Conservation (phyloP, 2,329 filamentous ascomycete genomes). For the Trichoderma gracile region DNA sequence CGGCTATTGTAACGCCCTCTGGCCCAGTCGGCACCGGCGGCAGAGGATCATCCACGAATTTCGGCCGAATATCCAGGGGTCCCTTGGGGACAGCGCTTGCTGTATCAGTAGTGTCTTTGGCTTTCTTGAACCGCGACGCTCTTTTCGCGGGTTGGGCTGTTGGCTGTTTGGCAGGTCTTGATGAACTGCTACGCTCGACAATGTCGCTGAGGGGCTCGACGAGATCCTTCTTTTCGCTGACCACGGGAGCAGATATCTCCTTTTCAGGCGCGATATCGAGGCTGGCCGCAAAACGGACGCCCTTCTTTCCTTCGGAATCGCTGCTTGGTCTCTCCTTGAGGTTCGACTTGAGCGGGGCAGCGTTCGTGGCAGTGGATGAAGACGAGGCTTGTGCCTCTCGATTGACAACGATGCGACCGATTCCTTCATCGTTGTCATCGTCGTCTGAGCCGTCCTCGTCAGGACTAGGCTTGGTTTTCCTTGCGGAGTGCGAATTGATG, state of each 20-base stretch:
- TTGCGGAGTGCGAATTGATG: slow-evolving; percentile 54
- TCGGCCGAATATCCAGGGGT: slow-evolving; percentile 47
- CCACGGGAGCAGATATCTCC: slow-evolving; percentile 29
- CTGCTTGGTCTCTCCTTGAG: slow-evolving; percentile 36
- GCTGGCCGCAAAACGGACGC: slow-evolving; percentile 75
- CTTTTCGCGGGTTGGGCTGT: slow-evolving; percentile 42
- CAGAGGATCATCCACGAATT: slow-evolving; percentile 42
- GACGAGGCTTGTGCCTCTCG: slow-evolving; percentile 29
- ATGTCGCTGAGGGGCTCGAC: slow-evolving; percentile 56
- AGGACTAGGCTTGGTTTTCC: slow-evolving; percentile 59
- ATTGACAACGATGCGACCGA: slow-evolving; percentile 58
- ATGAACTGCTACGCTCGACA: slow-evolving; percentile 47
- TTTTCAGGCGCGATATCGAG: slow-evolving; percentile 65
- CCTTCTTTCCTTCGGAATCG: slow-evolving; percentile 55
- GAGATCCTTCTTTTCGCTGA: slow-evolving; percentile 35
- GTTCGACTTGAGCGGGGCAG: slow-evolving; percentile 37
- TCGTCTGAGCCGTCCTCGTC: slow-evolving; percentile 40
- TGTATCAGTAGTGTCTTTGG: slow-evolving; percentile 32
- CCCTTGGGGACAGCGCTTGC: slow-evolving; percentile 38
- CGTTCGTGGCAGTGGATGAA: slow-evolving; percentile 26
- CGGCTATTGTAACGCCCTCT: slow-evolving; percentile 58
- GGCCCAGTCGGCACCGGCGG: slow-evolving; percentile 51
- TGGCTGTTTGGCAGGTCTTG: slow-evolving; percentile 26
- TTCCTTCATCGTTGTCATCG: slow-evolving; percentile 54
- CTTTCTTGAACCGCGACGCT: slow-evolving; percentile 56